A percentile compares a stretch with the other conserved stretches of the same genome.
These are phyloP conservation scores for Acrocalymma vagum DNA, from an alignment of 2,329 filamentous ascomycete species.

Conservation along the genomic window DNA sequence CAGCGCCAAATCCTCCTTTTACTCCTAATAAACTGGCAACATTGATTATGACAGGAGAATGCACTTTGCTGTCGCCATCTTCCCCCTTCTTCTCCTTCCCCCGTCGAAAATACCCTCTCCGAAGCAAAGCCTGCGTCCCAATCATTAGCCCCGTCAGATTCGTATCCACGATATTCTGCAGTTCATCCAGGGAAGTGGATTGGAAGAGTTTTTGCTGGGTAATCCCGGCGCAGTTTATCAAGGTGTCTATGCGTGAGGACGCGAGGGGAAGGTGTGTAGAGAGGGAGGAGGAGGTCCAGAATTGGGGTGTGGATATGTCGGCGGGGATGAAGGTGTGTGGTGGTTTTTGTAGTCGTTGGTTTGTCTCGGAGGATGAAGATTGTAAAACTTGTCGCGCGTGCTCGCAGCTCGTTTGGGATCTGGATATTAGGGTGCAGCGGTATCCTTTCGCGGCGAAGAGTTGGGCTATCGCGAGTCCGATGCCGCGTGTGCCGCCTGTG, in stretches of 20 bases:
- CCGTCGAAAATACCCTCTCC: constrained; percentile 31
- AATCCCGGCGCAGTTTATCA: constrained; percentile 84
- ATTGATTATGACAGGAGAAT: constrained; percentile 73
- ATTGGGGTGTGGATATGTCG: constrained; percentile 28
- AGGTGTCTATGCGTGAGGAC: constrained; percentile 51
- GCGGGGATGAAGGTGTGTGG: constrained; percentile 36
- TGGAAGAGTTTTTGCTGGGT: constrained; percentile 72
- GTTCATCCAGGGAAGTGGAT: constrained; percentile 57
- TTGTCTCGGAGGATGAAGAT: constrained; percentile 1
- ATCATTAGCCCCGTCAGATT: constrained; percentile 75
- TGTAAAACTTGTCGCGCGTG: constrained; percentile 30
- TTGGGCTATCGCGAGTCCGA: constrained; percentile 48
- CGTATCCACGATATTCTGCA: constrained; percentile 69
- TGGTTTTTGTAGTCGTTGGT: too few species aligned
- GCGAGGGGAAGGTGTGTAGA: constrained; percentile 10
- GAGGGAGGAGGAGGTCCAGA: constrained; percentile 30
- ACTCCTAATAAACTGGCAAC: constrained; percentile 78
- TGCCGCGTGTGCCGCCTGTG: constrained; percentile 48
- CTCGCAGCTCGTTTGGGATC: constrained; percentile 30
- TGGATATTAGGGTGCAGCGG: constrained; percentile 42
- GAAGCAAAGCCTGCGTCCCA: constrained; percentile 64
- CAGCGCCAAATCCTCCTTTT: constrained; percentile 74
- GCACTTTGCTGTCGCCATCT: constrained; percentile 8
- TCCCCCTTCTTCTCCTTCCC: constrained; percentile 19
- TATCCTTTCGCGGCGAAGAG: constrained; percentile 39